Base-by-base conservation (phyloP, 2,329 filamentous ascomycete species). In the Cytospora piceae region DNA sequence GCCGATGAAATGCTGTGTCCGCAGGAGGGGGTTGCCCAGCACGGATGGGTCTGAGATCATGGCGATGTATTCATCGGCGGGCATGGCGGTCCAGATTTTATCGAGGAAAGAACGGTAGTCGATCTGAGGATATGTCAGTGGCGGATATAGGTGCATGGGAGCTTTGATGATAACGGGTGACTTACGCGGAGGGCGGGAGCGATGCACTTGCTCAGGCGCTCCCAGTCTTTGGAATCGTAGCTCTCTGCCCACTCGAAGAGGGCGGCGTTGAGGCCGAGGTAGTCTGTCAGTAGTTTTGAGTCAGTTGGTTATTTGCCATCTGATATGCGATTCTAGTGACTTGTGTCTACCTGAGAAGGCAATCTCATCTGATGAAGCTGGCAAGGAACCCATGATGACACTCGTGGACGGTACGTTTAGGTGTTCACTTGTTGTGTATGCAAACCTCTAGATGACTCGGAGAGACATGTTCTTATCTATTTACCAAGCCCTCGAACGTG, bases 21-120 rank as follows among this genome's bases (percentile, higher is more conserved):
- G 85, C 65, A 90, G 79, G 24, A 84, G 80, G 39, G 82, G 82
- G 76, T 89, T 85, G 67, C 87, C 87, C 31, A 90, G 79, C 67
- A 90, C 86, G 2, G 79, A 75, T 24, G 78, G 76, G 72, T 82
- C 80, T 31, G 84, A 85, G 70, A 87, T 78, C 85, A 89, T 88
- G 69, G 75, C 72, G 73, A 89, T 78, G 77, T 83, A 90, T n/a
- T 88, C 85, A 3, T 84, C 81, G 0, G 85, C 84, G 1, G 84
- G 79, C 85, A 89, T 88, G 58, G 82, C 80, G 58, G 85, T 82
- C 86, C 86, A 89, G 64, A 84, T 74, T 73, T 83, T 83, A 74
- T 86, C 81, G 61, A 86, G 82, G 75, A 89, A 85, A 51, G 83
- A 82, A 59, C 84, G 85, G 83, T 93, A 93, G 81, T 93, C 90